A percentile compares a stretch with the other conserved stretches of the same genome.
Evolutionary conservation across 2,329 filamentous ascomycete genomes (phyloP).

Genomic region (Sporothrix pallida): DNA sequence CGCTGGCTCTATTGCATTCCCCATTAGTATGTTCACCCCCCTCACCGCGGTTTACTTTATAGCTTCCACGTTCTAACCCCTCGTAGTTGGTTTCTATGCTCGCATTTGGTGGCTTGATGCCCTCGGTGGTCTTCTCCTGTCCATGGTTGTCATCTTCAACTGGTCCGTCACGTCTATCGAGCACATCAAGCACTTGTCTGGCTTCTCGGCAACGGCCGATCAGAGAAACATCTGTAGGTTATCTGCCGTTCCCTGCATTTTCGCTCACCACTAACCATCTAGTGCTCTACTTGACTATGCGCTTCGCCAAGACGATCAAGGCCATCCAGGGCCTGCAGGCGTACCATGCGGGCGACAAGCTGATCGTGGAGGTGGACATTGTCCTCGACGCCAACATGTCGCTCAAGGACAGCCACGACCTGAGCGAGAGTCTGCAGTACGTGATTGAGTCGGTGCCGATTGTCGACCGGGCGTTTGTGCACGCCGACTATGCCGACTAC

Average conservation of each 20-base stretch:
- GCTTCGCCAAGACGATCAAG: constrained; percentile 85
- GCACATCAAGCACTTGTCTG: constrained; percentile 81
- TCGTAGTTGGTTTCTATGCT: constrained; percentile 75
- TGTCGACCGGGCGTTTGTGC: constrained; percentile 74
- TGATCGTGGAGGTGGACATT: constrained; percentile 82
- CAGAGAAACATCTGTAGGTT: constrained; percentile 72
- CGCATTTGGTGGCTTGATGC: constrained; percentile 84
- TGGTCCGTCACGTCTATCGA: constrained; percentile 76
- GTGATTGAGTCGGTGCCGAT: constrained; percentile 83
- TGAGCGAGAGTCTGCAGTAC: constrained; percentile 79
- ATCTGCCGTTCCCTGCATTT: background rate
- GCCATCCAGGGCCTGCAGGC: constrained; percentile 85
- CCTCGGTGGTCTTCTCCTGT: constrained; percentile 78
- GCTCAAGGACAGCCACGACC: constrained; percentile 79
- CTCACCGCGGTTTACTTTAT: too few species aligned
- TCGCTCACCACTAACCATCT: background rate
- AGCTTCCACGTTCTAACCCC: too few species aligned
- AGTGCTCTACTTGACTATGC: constrained; percentile 89
- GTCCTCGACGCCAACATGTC: constrained; percentile 78
- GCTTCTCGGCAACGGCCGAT: constrained; percentile 77
- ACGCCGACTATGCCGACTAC: constrained; percentile 68
- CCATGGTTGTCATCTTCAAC: constrained; percentile 76
- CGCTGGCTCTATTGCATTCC: constrained; percentile 85
- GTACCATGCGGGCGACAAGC: constrained; percentile 84
- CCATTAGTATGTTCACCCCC: constrained; percentile 66